Evolutionary conservation across 805 yeast species (phyloP), one percentile per base, ranked within the genome.

Genomic region (Nakazawaea wickerhamii): DNA sequence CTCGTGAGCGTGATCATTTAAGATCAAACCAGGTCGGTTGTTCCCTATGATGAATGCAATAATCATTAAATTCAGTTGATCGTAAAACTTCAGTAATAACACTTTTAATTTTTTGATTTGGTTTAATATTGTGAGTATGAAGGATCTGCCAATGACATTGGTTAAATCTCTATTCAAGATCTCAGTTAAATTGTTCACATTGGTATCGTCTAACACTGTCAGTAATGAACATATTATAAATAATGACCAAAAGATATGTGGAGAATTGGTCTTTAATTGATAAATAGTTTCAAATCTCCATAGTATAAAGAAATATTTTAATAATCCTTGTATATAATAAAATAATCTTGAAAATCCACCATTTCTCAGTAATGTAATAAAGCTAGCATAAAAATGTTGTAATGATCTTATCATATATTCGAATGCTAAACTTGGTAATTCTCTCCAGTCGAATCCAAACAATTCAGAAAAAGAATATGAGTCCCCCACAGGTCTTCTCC

Each of bases 391-490:
- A 33, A 41, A 41, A 22, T 30, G 40, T 8, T 31, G 25, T 3
- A 36, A 5, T 15, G 25, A 30, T 4, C n/a, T 18, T 9, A 27
- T 7, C 8, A 25, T 5, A 15, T 31, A 15, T 9, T 41, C 40
- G 19, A 32, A 27, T 13, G 38, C 4, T 20, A 22, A 43, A 6
- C 21, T 17, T 25, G 46, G 46, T 8, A 43, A 21, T n/a, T 43
- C 43, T 18, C 37, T 25, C 46, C 46, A 43, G 30, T 43, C 36
- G 19, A 17, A 23, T 4, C 46, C 46, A 34, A 43, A 43, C n/a
- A 43, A 31, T 21, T 43, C 36, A 20, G 38, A 43, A 6, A 43
- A 21, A 15, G 17, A 14, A 31, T 39, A 15, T 9, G 17, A 9
- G 18, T 30, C n/a, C n/a, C 31, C 10, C n/a, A 27, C 30, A n/a